phyloP scores from a whole-genome alignment of 257 asterid genomes.

The Ilex aquifolium region DNA sequence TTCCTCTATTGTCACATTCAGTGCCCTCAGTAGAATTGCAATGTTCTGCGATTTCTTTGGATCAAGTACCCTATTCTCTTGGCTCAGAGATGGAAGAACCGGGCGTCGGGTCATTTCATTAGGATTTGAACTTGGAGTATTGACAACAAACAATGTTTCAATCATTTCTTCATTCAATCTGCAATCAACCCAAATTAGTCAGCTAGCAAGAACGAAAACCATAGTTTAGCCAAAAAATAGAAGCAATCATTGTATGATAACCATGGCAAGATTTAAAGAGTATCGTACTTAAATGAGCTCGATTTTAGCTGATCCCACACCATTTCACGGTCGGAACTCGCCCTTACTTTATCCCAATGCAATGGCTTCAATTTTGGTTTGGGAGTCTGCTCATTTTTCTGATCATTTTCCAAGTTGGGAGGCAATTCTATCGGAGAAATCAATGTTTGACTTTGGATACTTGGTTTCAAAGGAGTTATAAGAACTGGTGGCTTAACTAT shows the following conservation, averaged over 20 bases:
- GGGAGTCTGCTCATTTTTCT: conserved; percentile 40
- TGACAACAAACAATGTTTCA: conserved; percentile 76
- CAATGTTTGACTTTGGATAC: conserved; percentile 29
- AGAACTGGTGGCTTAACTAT: conserved; percentile 38
- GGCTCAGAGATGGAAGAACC: conserved; percentile 59
- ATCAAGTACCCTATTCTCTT: conserved; percentile 71
- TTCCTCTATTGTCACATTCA: conserved; percentile 87
- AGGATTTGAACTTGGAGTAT: conserved; percentile 49
- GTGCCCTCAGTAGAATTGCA: conserved; percentile 81
- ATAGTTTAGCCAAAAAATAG: background rate
- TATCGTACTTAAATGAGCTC: conserved; percentile 78
- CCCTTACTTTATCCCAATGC: conserved; percentile 99
- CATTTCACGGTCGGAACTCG: conserved; percentile 90
- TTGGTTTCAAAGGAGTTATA: conserved; percentile 41
- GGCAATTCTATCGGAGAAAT: conserved; percentile 61
- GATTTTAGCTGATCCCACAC: conserved; percentile 96
- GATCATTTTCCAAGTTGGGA: conserved; percentile 23
- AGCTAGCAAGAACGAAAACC: background rate
- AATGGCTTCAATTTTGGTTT: conserved; percentile 87
- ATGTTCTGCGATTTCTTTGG: conserved; percentile 93
- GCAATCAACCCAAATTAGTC: conserved; percentile 8
- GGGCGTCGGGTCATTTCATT: conserved; percentile 51
- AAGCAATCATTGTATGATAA: background rate
- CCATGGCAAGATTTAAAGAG: background rate
- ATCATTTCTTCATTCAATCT: conserved; percentile 98